phyloP scores from a whole-genome alignment of 768 basidiomycete genomes.

The Hortiboletus flavorubellus region DNA sequence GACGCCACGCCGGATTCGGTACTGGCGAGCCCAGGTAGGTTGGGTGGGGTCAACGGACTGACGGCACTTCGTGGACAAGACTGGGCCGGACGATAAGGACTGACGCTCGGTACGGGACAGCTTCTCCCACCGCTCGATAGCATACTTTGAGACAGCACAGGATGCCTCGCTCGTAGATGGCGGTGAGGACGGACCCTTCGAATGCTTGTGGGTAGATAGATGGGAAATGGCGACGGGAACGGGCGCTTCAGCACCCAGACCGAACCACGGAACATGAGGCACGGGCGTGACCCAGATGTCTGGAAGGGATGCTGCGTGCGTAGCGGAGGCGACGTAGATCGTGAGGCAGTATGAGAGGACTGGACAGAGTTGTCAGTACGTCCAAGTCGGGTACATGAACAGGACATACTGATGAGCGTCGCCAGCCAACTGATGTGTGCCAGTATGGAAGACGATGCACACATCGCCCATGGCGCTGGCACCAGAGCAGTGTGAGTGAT shows the following conservation, averaged over 20 bases:
- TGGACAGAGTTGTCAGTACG: conserved; percentile 20
- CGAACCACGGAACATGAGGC: conserved; percentile 59
- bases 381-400: neutral
- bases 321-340: conserved; percentile 44
- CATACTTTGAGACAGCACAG: conserved; percentile 27
- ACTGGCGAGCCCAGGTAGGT: conserved; percentile 50
- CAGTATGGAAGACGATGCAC: conserved; percentile 47
- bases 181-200: neutral
- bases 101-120: conserved; percentile 24
- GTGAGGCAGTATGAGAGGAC: conserved; percentile 55
- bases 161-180: conserved; percentile 7
- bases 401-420: conserved; percentile 43
- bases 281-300: conserved; percentile 53
- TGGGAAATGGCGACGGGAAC: conserved; percentile 1
- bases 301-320: conserved; percentile 42
- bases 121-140: conserved; percentile 32
- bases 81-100: conserved; percentile 11
- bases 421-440: conserved; percentile 48
- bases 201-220: conserved; percentile 9
- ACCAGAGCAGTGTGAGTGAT: conserved; percentile 5
- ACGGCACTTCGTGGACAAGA: conserved; percentile 15
- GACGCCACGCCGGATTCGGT: conserved; percentile 46
- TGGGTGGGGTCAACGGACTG: conserved; percentile 27
- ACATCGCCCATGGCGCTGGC: conserved; percentile 40
- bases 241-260: conserved; percentile 4